These are phyloP conservation scores for Schizophyllum amplum DNA, from an alignment of 1,284 basidiomycete genomes.

Conservation along the genomic window DNA sequence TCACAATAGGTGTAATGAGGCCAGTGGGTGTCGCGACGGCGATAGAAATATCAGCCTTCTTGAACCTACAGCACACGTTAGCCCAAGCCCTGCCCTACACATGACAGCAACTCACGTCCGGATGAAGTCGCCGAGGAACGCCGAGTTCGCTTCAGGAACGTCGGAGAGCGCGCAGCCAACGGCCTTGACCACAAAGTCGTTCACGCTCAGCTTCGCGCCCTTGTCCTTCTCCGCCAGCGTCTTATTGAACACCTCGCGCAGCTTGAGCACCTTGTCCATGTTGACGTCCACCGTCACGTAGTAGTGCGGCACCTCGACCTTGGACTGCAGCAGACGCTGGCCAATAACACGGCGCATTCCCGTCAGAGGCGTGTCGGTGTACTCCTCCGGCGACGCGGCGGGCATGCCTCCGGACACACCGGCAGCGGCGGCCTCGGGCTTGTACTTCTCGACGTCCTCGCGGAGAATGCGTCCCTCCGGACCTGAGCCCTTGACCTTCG, in stretches of 20 bases:
- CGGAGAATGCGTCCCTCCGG: conserved; percentile 92
- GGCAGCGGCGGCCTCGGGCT: conserved; percentile 38
- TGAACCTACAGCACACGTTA: conserved; percentile 53
- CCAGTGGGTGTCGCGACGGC: conserved; percentile 96
- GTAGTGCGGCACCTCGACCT: conserved; percentile 94
- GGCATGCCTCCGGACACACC: conserved; percentile 35
- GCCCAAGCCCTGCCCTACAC: conserved; percentile 3
- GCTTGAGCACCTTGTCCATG: conserved; percentile 95
- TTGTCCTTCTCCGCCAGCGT: conserved; percentile 78
- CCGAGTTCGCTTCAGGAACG: conserved; percentile 97
- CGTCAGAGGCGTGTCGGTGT: conserved; percentile 85
- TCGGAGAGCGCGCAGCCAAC: conserved; percentile 85
- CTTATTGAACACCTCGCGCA: conserved; percentile 95
- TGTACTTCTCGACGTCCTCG: conserved; percentile 90
- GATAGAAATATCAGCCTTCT: conserved; percentile 94
- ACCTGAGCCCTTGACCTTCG: conserved; percentile 89
- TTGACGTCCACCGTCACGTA: conserved; percentile 94
- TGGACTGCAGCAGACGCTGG: conserved; percentile 84
- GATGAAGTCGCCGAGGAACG: conserved; percentile 95
- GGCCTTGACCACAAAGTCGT: conserved; percentile 98
- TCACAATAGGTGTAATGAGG: conserved; percentile 96
- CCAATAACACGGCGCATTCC: conserved; percentile 97
- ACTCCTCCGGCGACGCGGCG: conserved; percentile 47
- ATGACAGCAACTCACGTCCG: conserved; percentile 61
- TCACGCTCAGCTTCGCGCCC: conserved; percentile 88